phyloP scores from a whole-genome alignment of 371 early-diverging fungal genomes.

The Conidiobolus incongruus region DNA sequence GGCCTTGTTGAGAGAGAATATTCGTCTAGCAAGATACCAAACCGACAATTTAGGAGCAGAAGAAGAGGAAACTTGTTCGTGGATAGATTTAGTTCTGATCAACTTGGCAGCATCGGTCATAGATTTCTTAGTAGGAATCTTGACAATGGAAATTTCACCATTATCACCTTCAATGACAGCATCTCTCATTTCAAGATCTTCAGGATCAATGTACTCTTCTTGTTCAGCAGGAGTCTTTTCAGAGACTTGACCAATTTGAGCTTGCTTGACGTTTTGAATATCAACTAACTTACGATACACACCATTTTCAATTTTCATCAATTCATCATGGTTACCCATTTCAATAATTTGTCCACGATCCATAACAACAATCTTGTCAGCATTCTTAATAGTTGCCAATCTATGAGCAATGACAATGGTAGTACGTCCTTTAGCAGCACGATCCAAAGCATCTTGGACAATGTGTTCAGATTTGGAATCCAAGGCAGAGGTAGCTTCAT shows the following conservation, averaged over 20 bases:
- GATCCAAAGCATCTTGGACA: constrained; percentile 57
- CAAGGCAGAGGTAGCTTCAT: constrained; percentile 70
- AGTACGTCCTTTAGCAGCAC: constrained; percentile 48
- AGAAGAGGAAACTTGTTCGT: background rate
- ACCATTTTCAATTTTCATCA: constrained; percentile 18
- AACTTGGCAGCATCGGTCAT: constrained; percentile 2
- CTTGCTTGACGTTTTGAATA: constrained; percentile 22
- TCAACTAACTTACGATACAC: constrained; percentile 25
- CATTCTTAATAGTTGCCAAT: constrained; percentile 51
- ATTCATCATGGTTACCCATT: constrained; percentile 41
- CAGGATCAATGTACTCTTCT: background rate
- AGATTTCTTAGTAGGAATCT: background rate
- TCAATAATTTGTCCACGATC: constrained; percentile 43
- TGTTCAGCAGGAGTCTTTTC: background rate
- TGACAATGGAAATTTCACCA: no score
- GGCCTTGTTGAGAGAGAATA: constrained; percentile 8
- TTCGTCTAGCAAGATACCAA: background rate
- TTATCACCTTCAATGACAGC: no score
- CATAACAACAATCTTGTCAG: constrained; percentile 67
- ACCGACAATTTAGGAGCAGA: constrained; percentile 12
- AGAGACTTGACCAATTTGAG: constrained; percentile 4
- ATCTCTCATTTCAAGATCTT: background rate
- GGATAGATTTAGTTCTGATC: background rate
- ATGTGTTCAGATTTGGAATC: constrained; percentile 62
- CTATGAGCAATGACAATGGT: constrained; percentile 84